Evolutionary conservation across 1,139 yeast species (phyloP), one percentile per base, ranked within the genome.

Genomic region (Pichia cactophila): DNA sequence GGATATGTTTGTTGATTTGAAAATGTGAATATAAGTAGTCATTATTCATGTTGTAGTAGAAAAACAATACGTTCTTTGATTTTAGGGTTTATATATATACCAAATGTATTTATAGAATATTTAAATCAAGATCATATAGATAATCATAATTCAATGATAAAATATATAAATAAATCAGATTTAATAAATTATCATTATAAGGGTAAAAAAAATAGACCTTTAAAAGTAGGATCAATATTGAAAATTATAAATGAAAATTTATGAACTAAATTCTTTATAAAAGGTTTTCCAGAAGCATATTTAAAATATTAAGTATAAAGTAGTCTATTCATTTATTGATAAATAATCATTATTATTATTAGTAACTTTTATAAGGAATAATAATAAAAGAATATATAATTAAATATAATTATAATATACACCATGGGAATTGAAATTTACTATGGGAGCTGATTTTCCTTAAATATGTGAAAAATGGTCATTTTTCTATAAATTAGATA

Each of bases 291-390:
- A 41, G 29, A 23, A 41, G 31, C 35, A 41, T 26, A 23, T 40
- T 26, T 41, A 41, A 41, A 28, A 28, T 12, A 41, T 41, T 41
- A 41, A 26, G 26, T 11, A n/a, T n/a, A n/a, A n/a, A n/a, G n/a
- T n/a, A 41, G 43, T 41, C 43, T 41, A 41, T 41, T 26, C 26
- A 35, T 16, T 28, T 41, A 28, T 16, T 41, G 12, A 20, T 28
- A n/a, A 26, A 17, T 16, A 2, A 41, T 28, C 16, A 41, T 3
- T 41, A 41, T 35, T 28, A 26, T 41, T 41, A 41, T 41, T 41
- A 28, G 36, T 41, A 41, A 41, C 43, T 41, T 41, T 41, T 41
- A 41, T 41, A 41, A 41, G 43, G 26, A 41, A 41, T 28, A 41
- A 41, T 41, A 41, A 41, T 41, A 28, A 35, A 41, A 41, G 26